phyloP scores from a whole-genome alignment of 2,329 filamentous ascomycete genomes.

The Pseudophaeomoniella oleicola region DNA sequence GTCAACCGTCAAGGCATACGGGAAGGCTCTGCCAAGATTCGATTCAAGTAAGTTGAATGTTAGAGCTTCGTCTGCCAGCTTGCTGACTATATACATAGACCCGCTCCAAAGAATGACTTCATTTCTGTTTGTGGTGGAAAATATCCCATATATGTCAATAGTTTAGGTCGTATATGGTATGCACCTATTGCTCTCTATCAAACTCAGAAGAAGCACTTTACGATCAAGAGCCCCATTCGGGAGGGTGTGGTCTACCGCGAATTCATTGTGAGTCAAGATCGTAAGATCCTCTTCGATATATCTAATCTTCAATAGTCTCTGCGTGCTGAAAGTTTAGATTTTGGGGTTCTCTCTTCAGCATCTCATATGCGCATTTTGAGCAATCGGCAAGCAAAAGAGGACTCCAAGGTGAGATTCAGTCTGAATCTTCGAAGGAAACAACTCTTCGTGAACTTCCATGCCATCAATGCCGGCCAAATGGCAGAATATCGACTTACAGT shows the following conservation, averaged over 20 bases:
- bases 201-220: neutral
- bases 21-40: slow-evolving; percentile 31
- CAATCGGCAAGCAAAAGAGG: slow-evolving; percentile 9
- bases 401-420: slow-evolving; percentile 18
- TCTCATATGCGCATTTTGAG: slow-evolving; percentile 8
- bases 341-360: slow-evolving; percentile 8
- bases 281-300: neutral
- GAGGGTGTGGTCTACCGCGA: slow-evolving; percentile 7
- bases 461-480: slow-evolving; percentile 9
- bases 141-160: neutral
- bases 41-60: slow-evolving; percentile 38
- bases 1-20: slow-evolving; percentile 26
- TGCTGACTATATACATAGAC: slow-evolving; percentile 14
- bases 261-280: slow-evolving; percentile 6
- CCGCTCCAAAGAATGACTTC: slow-evolving; percentile 22
- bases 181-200: slow-evolving; percentile 3
- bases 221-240: slow-evolving; percentile 7
- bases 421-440: slow-evolving; percentile 25
- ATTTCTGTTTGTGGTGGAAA: slow-evolving; percentile 4
- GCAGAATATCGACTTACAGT: slow-evolving; percentile 11
- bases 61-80: slow-evolving; percentile 20
- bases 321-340: slow-evolving; percentile 6
- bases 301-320: neutral
- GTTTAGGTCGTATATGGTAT: neutral
- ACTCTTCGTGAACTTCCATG: slow-evolving; percentile 26